Conservation (phyloP, 2,329 filamentous ascomycete genomes). For the Aspergillus transmontanensis region DNA sequence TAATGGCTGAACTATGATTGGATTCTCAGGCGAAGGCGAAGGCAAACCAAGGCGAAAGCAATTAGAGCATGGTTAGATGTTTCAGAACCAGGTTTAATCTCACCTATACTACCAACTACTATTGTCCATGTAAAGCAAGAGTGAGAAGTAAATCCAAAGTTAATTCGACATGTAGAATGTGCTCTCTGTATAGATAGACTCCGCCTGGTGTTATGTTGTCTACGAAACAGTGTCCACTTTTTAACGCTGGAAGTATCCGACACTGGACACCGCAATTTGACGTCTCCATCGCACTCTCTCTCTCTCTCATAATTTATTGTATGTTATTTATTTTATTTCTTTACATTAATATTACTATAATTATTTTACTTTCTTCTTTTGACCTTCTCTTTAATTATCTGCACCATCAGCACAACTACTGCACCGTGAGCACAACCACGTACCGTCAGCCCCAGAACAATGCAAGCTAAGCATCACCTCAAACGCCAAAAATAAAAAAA, state of each 20-base stretch:
- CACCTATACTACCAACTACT: background rate
- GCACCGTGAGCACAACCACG: background rate
- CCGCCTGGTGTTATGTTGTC: background rate
- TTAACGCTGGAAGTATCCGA: background rate
- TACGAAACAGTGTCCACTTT: background rate
- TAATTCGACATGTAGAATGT: background rate
- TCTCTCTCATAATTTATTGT: background rate
- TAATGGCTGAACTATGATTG: background rate
- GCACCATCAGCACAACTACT: background rate
- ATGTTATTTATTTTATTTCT: background rate
- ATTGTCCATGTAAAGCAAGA: background rate
- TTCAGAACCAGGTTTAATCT: background rate
- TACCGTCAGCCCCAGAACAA: background rate
- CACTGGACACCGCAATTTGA: slow-evolving; percentile 3
- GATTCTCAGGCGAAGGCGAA: background rate
- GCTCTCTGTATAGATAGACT: background rate
- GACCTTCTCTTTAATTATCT: background rate
- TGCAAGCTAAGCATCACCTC: background rate
- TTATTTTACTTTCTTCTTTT: background rate
- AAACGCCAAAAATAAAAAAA: background rate
- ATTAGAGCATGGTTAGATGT: background rate
- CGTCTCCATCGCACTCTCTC: background rate
- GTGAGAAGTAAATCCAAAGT: background rate
- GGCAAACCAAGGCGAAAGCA: background rate
- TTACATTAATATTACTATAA: background rate